phyloP scores from a whole-genome alignment of 192 early-diverging fungal species.

The Gryganskiella cystojenkinii region DNA sequence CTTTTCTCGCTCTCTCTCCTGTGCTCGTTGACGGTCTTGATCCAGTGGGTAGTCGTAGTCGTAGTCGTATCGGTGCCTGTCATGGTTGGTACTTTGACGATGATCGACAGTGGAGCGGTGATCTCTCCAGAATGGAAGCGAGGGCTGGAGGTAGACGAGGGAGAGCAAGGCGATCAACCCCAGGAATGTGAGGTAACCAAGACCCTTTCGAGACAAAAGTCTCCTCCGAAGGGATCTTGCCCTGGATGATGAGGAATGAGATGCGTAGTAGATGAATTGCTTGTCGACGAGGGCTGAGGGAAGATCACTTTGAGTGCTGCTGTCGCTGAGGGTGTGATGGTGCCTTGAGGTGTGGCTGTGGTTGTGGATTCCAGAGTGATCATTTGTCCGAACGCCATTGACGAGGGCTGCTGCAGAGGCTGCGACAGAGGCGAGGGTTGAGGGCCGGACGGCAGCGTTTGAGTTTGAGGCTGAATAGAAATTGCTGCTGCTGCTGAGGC shows the following conservation, averaged over 20 bases:
- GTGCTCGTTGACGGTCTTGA: slow-evolving; percentile 22
- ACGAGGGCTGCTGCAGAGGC: slow-evolving; percentile 28
- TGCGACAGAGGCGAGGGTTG: slow-evolving; percentile 35
- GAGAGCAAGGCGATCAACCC: slow-evolving; percentile 36
- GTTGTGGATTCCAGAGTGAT: background rate
- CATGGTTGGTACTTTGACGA: slow-evolving; percentile 33
- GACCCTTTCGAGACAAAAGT: slow-evolving; percentile 14
- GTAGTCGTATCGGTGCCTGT: slow-evolving; percentile 43
- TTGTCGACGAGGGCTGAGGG: slow-evolving; percentile 51
- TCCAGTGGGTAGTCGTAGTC: slow-evolving; percentile 46
- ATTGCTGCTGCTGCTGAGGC: slow-evolving; percentile 46
- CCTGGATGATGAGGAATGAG: slow-evolving; percentile 23
- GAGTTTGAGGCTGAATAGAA: slow-evolving; percentile 40
- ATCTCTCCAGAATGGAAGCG: slow-evolving; percentile 16
- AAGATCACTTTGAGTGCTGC: slow-evolving; percentile 37
- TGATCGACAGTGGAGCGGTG: slow-evolving; percentile 2
- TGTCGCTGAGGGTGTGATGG: slow-evolving; percentile 33
- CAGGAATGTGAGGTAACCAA: slow-evolving; percentile 16
- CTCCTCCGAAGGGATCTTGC: slow-evolving; percentile 35
- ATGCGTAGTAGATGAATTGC: slow-evolving; percentile 42
- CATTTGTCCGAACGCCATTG: slow-evolving; percentile 24
- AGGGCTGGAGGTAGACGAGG: slow-evolving; percentile 33
- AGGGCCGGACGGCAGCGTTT: slow-evolving; percentile 32
- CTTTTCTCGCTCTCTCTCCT: slow-evolving; percentile 40
- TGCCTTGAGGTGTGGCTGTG: slow-evolving; percentile 22